These are phyloP conservation scores for Alloteropsis angusta DNA, from an alignment of 202 grass and related monocot genomes.

Conservation along the genomic window DNA sequence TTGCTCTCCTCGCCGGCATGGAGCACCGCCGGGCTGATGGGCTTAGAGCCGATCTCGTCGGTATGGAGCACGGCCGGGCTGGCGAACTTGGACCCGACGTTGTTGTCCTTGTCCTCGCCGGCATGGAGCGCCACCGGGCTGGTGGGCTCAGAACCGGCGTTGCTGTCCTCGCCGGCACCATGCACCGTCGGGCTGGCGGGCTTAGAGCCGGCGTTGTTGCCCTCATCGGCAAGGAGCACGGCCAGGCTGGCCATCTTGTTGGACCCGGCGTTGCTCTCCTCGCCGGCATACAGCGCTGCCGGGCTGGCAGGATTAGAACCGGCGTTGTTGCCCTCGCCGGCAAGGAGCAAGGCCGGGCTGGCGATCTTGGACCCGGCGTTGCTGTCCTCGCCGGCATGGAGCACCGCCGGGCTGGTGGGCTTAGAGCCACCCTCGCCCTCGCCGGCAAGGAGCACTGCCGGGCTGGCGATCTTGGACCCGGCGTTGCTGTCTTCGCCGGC, in stretches of 20 bases:
- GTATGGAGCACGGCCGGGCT: not conserved
- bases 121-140: not conserved
- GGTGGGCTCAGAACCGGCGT: not conserved
- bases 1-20: not conserved
- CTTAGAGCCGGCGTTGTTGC: not conserved
- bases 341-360: not conserved
- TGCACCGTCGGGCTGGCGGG: not conserved
- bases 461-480: not conserved
- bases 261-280: not conserved
- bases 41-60: not conserved
- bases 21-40: not conserved
- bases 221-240: not conserved
- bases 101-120: not conserved
- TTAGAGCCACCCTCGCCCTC: not conserved
- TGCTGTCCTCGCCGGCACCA: not conserved
- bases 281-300: no score
- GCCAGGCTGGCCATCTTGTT: not conserved
- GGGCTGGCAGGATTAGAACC: not conserved
- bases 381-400: not conserved
- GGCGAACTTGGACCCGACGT: not conserved
- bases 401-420: not conserved
- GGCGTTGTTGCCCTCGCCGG: not conserved
- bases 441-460: not conserved
- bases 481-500: not conserved
- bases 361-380: not conserved